phyloP scores from a whole-genome alignment of 2,329 filamentous ascomycete species.

The Claviceps maximensis region DNA sequence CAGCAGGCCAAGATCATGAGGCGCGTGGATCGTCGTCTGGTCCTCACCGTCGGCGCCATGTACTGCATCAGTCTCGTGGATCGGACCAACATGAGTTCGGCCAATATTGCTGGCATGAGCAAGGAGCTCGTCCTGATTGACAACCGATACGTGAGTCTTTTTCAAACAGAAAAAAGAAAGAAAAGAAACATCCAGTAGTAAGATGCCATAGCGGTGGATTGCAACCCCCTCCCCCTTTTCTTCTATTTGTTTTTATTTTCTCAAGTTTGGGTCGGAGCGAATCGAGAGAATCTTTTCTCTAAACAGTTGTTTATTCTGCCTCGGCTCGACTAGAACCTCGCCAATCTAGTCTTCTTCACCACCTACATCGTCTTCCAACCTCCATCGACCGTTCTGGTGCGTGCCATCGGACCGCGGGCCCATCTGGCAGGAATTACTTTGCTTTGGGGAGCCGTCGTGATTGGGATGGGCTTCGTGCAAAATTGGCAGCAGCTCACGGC shows the following conservation, averaged over 20 bases:
- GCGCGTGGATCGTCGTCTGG: constrained; percentile 53
- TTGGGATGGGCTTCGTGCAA: constrained; percentile 51
- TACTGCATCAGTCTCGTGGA: constrained; percentile 72
- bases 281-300: too few relatives aligned
- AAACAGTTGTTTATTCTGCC: not conserved
- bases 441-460: constrained; percentile 48
- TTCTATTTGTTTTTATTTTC: too few relatives aligned
- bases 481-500: constrained; percentile 38
- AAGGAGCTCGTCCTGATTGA: constrained; percentile 32
- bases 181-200: too few relatives aligned
- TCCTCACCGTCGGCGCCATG: constrained; percentile 48
- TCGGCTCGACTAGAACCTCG: constrained; percentile 34
- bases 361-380: constrained; percentile 61
- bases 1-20: constrained; percentile 57
- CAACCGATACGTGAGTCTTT: constrained; percentile 29
- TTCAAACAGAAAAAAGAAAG: too few relatives aligned
- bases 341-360: constrained; percentile 62
- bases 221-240: not conserved
- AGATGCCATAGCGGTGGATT: too few relatives aligned
- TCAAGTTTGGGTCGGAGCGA: too few relatives aligned
- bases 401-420: constrained; percentile 49
- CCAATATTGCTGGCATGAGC: constrained; percentile 54
- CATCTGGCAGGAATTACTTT: constrained; percentile 42
- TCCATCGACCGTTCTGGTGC: constrained; percentile 54
- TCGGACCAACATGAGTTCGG: constrained; percentile 60